A percentile compares a stretch with the other conserved stretches of the same genome.
Conservation (phyloP, 192 early-diverging fungal genomes). For the Umbelopsis sp. region DNA sequence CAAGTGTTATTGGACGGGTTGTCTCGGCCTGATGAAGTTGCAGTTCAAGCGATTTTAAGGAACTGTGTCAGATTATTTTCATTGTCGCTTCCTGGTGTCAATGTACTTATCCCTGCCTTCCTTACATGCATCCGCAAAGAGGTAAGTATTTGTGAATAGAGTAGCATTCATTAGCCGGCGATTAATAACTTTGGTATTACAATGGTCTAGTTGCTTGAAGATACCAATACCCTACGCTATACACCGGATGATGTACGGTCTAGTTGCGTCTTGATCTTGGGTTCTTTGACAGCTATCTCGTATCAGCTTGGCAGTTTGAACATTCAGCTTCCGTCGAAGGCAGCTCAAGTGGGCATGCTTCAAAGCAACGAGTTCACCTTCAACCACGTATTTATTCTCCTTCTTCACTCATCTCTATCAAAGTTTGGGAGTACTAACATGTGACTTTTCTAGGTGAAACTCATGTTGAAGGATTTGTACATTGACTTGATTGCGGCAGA, state of each 20-base stretch:
- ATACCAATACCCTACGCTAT: conserved; percentile 28
- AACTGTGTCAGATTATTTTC: conserved; percentile 73
- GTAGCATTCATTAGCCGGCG: not conserved
- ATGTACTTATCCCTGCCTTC: conserved; percentile 66
- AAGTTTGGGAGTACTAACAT: no score
- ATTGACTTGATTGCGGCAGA: conserved; percentile 29
- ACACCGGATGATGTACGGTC: conserved; percentile 42
- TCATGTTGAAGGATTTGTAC: conserved; percentile 34
- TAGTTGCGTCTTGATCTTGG: conserved; percentile 49
- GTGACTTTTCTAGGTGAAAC: conserved; percentile 26
- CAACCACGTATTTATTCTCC: not conserved
- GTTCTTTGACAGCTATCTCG: conserved; percentile 37
- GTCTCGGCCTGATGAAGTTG: conserved; percentile 50
- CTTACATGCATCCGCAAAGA: conserved; percentile 61
- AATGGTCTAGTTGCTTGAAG: conserved; percentile 40
- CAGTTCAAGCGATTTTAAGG: conserved; percentile 65
- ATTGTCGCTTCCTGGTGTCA: conserved; percentile 64
- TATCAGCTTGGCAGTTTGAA: conserved; percentile 27
- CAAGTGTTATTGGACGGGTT: conserved; percentile 65
- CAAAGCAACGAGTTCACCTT: conserved; percentile 6
- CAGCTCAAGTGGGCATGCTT: not conserved
- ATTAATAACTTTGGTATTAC: not conserved
- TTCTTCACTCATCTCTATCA: not conserved
- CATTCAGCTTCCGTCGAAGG: not conserved
- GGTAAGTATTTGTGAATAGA: conserved; percentile 42